Evolutionary conservation across 1,284 basidiomycete species (phyloP).

Genomic region (Ganoderma sp.): DNA sequence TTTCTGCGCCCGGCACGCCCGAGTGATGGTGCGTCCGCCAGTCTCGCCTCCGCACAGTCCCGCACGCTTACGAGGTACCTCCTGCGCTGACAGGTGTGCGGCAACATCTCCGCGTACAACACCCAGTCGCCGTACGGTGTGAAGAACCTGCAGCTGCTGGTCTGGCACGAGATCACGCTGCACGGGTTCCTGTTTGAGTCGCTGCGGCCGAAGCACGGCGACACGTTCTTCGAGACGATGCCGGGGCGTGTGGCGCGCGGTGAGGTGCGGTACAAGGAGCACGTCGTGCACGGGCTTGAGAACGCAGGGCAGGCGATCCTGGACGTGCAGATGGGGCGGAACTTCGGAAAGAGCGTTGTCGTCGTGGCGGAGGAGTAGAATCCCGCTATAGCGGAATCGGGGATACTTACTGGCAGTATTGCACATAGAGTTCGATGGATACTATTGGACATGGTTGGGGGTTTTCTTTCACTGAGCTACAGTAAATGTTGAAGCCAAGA

Average conservation of each 20-base stretch:
- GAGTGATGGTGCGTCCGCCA: slow-evolving; percentile 56
- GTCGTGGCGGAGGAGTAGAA: slow-evolving; percentile 50
- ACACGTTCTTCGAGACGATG: slow-evolving; percentile 58
- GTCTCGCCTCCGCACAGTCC: neutral
- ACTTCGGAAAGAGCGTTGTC: slow-evolving; percentile 63
- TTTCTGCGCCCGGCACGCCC: slow-evolving; percentile 52
- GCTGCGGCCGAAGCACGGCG: slow-evolving; percentile 47
- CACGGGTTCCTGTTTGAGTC: slow-evolving; percentile 62
- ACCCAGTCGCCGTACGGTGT: slow-evolving; percentile 32
- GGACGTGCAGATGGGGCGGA: slow-evolving; percentile 60
- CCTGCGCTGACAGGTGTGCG: slow-evolving; percentile 28
- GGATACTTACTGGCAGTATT: too few relatives aligned
- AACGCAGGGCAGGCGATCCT: slow-evolving; percentile 56
- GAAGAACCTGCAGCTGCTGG: slow-evolving; percentile 45
- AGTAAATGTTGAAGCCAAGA: too few relatives aligned
- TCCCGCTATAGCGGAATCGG: neutral
- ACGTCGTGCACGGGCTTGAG: slow-evolving; percentile 57
- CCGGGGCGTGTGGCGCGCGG: slow-evolving; percentile 59
- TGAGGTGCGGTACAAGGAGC: slow-evolving; percentile 64
- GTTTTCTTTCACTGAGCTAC: too few relatives aligned
- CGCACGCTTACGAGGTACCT: neutral
- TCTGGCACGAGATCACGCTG: slow-evolving; percentile 59
- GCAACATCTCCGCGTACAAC: slow-evolving; percentile 44
- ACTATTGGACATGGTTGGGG: too few relatives aligned
- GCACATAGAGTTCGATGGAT: too few relatives aligned